Base-by-base conservation (phyloP, 164 flowering plant species). In the Macadamia tetraphylla region DNA sequence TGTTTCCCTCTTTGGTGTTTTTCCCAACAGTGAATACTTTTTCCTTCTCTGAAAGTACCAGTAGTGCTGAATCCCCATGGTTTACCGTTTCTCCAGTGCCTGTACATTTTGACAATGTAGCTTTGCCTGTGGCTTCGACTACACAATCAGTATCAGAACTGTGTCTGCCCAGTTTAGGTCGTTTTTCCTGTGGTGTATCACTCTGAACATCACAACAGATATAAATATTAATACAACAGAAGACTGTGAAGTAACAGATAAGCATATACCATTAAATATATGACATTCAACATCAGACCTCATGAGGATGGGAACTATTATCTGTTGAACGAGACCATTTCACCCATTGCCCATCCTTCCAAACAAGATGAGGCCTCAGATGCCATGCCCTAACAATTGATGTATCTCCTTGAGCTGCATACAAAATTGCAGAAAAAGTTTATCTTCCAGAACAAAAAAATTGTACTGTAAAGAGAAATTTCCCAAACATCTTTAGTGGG, bases 291-390 rank as follows among this genome's bases (percentile, higher is more conserved):
- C 12, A 35, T 1, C 72, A 64, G 43, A 85, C 94, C 91, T 82
- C 94, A 73, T 71, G 83, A 44, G 65, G 65, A 71, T 80, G 48
- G 55, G 30, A 14, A 40, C 55, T 64, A 29, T 62, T 79, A 44
- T 73, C 81, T 48, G 63, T 78, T 29, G 81, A 60, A 51, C 71
- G 74, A 29, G 82, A 81, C 82, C 84, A 89, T 63, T 88, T 93
- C 49, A 84, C 57, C 99, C 99, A 95, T 64, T 81, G 79, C 60
- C 94, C 91, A 77, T 88, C 83, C 67, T 84, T 86, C 97, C 99
- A 95, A 32, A 81, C 62, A 9, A 86, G 85, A 69, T 92, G 83
- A 66, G 97, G 88, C 40, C 96, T 86, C 56, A 95, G 85, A 75
- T 85, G 71, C 97, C 98, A 92, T 13, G 82, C 82, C 77, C 75